phyloP scores from a whole-genome alignment of 257 asterid genomes.

The Fraxinus anomala region DNA sequence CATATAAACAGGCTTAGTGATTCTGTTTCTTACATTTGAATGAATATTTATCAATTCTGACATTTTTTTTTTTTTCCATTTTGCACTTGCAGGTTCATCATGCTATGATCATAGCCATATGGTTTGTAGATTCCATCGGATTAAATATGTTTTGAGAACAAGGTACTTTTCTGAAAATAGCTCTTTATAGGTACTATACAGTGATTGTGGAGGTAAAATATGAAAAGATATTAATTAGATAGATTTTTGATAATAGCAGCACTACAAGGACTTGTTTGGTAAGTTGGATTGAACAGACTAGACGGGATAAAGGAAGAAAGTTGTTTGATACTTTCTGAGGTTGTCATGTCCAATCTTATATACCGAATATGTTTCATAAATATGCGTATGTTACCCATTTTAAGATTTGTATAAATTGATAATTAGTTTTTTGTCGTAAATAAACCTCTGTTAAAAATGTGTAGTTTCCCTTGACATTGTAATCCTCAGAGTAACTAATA shows the following conservation, averaged over 20 bases:
- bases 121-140: background rate
- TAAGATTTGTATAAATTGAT: background rate
- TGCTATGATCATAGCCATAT: background rate
- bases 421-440: too few species aligned
- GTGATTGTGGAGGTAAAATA: too few species aligned
- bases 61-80: background rate
- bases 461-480: too few species aligned
- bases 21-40: background rate
- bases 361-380: background rate
- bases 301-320: background rate
- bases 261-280: background rate
- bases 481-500: too few species aligned
- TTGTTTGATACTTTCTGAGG: background rate
- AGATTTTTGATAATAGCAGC: background rate
- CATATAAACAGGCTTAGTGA: too few species aligned
- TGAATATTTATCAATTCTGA: background rate
- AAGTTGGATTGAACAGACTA: background rate
- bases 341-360: background rate
- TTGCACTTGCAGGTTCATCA: background rate
- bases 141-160: background rate
- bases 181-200: background rate
- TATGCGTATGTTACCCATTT: background rate
- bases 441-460: too few species aligned
- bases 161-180: background rate
- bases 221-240: background rate